phyloP scores from a whole-genome alignment of 441 rosid genomes.

The Erysimum cheiri region DNA sequence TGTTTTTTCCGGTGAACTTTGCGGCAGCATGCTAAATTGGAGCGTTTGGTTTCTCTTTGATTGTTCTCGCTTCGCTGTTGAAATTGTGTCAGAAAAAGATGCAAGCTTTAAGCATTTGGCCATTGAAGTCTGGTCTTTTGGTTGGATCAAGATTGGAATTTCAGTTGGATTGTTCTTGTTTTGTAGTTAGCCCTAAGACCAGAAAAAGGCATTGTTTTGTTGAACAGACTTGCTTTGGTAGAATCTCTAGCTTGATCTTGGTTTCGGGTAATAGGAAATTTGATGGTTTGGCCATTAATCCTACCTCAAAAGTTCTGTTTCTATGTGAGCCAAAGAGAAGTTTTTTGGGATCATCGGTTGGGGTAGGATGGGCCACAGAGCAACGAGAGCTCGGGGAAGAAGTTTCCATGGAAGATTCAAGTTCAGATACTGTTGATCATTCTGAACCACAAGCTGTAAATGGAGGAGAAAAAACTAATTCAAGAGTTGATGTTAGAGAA shows the following conservation, averaged over 20 bases:
- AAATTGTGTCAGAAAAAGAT: constrained; percentile 44
- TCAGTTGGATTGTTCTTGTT: constrained; percentile 52
- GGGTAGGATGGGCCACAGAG: constrained; percentile 62
- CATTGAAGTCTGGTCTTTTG: constrained; percentile 49
- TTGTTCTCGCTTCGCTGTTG: constrained; percentile 25
- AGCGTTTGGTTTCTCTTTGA: constrained; percentile 8
- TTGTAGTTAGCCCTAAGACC: constrained; percentile 41
- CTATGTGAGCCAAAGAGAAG: constrained; percentile 48
- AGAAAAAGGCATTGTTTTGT: constrained; percentile 43
- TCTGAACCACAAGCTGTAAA: constrained; percentile 29
- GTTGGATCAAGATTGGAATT: constrained; percentile 54
- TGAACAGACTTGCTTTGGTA: constrained; percentile 41
- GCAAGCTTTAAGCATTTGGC: constrained; percentile 63
- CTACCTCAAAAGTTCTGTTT: constrained; percentile 44
- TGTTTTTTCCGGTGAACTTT: constrained; percentile 4
- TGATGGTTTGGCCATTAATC: constrained; percentile 36
- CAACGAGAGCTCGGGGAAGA: constrained; percentile 56
- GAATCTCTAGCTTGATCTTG: constrained; percentile 41
- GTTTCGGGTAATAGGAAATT: constrained; percentile 46
- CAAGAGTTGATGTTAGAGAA: constrained; percentile 62
- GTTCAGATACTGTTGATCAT: constrained; percentile 41
- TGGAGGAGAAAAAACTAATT: constrained; percentile 39
- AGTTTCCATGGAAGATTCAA: constrained; percentile 44
- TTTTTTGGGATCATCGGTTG: constrained; percentile 44
- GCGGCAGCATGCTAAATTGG: constrained; percentile 20